Conservation (phyloP, 129 eudicot genomes). For the Lonicera japonica region DNA sequence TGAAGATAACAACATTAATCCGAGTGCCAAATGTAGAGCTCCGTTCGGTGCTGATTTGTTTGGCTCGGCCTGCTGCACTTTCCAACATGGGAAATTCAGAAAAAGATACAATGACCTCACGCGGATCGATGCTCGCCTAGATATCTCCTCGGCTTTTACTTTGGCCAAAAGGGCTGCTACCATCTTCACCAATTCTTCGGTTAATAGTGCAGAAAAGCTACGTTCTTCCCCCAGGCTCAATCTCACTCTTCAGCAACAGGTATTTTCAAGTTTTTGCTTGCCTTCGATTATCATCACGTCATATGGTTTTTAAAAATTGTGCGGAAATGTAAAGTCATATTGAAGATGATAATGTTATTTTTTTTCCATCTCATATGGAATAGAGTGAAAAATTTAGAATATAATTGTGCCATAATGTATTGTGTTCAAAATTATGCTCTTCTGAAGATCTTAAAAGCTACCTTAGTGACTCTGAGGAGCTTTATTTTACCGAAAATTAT, state of each 20-base stretch:
- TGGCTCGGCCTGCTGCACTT: constrained; percentile 63
- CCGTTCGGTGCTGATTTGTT: constrained; percentile 63
- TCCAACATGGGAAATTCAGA: constrained; percentile 72
- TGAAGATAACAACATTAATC: no score
- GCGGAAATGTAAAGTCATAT: not conserved
- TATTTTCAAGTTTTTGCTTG: constrained; percentile 7
- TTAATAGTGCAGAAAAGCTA: constrained; percentile 2
- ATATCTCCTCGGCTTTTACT: constrained; percentile 48
- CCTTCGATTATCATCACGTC: not conserved
- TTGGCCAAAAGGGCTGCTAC: constrained; percentile 33
- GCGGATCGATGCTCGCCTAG: constrained; percentile 79
- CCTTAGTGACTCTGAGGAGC: no score
- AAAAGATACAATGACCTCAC: constrained; percentile 53
- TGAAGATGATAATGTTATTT: no score
- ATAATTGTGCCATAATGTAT: no score
- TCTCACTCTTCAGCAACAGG: constrained; percentile 82
- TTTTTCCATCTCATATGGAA: no score
- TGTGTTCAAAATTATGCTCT: no score
- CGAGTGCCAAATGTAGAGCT: constrained; percentile 25
- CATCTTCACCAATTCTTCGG: constrained; percentile 25
- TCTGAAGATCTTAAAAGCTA: no score
- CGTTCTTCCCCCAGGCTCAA: constrained; percentile 48
- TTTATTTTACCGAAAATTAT: no score
- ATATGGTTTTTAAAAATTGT: not conserved
- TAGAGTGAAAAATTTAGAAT: no score